Base-by-base conservation (phyloP, 768 basidiomycete species). In the Psilocybe azurescens region DNA sequence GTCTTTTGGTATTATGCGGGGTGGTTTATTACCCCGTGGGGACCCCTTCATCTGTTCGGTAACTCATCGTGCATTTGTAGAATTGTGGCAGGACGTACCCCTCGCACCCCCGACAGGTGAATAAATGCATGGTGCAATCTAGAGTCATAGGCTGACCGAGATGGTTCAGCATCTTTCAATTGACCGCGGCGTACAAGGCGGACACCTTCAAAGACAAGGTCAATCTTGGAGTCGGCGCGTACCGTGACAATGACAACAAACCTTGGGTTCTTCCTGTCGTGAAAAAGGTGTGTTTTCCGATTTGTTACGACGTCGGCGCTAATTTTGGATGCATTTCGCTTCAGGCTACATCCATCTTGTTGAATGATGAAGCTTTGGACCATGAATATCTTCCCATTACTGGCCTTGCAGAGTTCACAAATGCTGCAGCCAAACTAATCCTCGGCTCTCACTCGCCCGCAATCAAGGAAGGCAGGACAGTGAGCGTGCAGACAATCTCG, bases 351-450 rank as follows among this genome's bases (percentile, higher is more conserved):
- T 77, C 84, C 56, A 83, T 83, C 58, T 76, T 96, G 50, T 73
- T 94, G 67, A 84, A 79, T 64, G 87, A 94, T 71, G 86, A 87
- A 36, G 76, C 81, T 48, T 79, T 94, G 64, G 93, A 99, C 76
- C 94, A 96, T 70, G 95, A 95, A 78, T 97, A 96, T 73, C 87
- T 96, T 33, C 90, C 94, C 38, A 97, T 95, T 72, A 90, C 91
- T 32, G 96, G 96, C 14, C 81, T 97, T 46, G 86, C 90, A 39
- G 89, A 89, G 60, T 98, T 90, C 72, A 94, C 90, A 13, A 76
- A 83, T 58, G 89, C 89, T 5, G 95, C 96, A 5, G 94, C 90
- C 13, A 89, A 86, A 68, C 78, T 98, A 52, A 90, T 97, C 48
- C 81, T 97, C 44, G 93, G 94, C 5, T 38, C 81, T n/a, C 79